A percentile compares a stretch with the other conserved stretches of the same genome.
Conservation (phyloP, 306 rosid species). For the Ormosia emarginata region DNA sequence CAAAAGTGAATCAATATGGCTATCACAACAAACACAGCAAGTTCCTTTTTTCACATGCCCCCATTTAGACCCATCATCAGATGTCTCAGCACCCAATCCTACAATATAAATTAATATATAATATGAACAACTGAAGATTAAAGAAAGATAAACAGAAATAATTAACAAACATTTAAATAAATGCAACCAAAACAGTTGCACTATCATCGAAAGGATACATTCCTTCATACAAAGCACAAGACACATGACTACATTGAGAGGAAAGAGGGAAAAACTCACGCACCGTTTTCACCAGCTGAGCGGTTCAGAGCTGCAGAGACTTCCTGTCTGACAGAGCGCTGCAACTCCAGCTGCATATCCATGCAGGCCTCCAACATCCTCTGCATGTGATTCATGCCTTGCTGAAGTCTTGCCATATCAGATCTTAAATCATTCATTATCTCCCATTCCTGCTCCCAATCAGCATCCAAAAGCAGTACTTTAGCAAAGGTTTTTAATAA, state of each 20-base stretch:
- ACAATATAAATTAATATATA: slow-evolving; percentile 20
- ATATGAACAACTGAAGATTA: not conserved
- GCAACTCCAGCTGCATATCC: slow-evolving; percentile 99
- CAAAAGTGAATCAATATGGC: slow-evolving; percentile 93
- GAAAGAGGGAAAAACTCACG: not conserved
- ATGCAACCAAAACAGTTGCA: not conserved
- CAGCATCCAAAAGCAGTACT: slow-evolving; percentile 23
- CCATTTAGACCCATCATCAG: slow-evolving; percentile 97
- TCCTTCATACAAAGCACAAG: slow-evolving; percentile 7
- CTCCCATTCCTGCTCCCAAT: slow-evolving; percentile 88
- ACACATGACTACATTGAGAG: not conserved
- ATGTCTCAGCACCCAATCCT: slow-evolving; percentile 81
- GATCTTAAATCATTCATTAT: slow-evolving; percentile 86
- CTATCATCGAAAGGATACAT: slow-evolving; percentile 1
- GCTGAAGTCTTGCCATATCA: slow-evolving; percentile 98
- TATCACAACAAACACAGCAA: slow-evolving; percentile 98
- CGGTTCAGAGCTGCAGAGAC: slow-evolving; percentile 96
- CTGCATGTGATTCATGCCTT: slow-evolving; percentile 99
- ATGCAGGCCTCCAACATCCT: slow-evolving; percentile 99
- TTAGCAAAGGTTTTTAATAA: slow-evolving; percentile 1
- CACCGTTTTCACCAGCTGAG: slow-evolving; percentile 82
- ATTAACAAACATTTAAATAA: not conserved
- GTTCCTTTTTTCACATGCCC: slow-evolving; percentile 97
- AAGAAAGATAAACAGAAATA: not conserved
- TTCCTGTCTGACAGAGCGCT: slow-evolving; percentile 98